Evolutionary conservation across 768 basidiomycete genomes (phyloP).

Genomic region (Rhizopogon sp.): DNA sequence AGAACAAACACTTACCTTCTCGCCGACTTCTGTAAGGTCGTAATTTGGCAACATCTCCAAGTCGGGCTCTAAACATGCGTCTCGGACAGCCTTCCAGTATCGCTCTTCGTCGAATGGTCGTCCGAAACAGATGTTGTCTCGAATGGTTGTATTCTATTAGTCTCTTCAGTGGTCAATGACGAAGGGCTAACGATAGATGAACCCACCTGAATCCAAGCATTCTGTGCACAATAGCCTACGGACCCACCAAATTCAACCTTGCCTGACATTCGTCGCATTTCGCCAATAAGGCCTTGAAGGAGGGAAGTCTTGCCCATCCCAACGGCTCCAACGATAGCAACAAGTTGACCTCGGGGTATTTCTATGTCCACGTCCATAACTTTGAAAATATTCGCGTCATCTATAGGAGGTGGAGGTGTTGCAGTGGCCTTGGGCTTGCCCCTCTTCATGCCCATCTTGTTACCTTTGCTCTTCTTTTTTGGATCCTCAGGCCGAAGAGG

Average conservation of each 20-base stretch:
- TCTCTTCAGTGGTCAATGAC: not conserved
- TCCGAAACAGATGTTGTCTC: slow-evolving; percentile 89
- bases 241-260: slow-evolving; percentile 68
- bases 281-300: slow-evolving; percentile 72
- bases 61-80: slow-evolving; percentile 78
- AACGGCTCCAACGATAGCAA: slow-evolving; percentile 79
- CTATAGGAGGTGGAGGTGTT: slow-evolving; percentile 27
- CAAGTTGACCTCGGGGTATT: slow-evolving; percentile 72
- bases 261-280: slow-evolving; percentile 73
- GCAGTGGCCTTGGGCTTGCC: slow-evolving; percentile 12
- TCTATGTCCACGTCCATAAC: slow-evolving; percentile 58
- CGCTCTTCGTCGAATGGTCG: slow-evolving; percentile 72
- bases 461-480: slow-evolving; percentile 9
- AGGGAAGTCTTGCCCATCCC: slow-evolving; percentile 55
- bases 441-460: slow-evolving; percentile 5
- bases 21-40: slow-evolving; percentile 82
- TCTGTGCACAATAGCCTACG: slow-evolving; percentile 81
- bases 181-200: not conserved
- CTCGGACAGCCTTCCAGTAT: slow-evolving; percentile 77
- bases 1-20: slow-evolving; percentile 36
- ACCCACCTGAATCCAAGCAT: slow-evolving; percentile 81
- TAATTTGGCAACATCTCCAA: slow-evolving; percentile 71
- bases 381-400: slow-evolving; percentile 48
- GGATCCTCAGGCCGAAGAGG: slow-evolving; percentile 42
- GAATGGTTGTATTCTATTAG: slow-evolving; percentile 68